Percentiles rank a stretch among this genome's conserved stretches.
These are phyloP conservation scores for Eutypa lata DNA, from an alignment of 2,329 filamentous ascomycete species.

Conservation along the genomic window DNA sequence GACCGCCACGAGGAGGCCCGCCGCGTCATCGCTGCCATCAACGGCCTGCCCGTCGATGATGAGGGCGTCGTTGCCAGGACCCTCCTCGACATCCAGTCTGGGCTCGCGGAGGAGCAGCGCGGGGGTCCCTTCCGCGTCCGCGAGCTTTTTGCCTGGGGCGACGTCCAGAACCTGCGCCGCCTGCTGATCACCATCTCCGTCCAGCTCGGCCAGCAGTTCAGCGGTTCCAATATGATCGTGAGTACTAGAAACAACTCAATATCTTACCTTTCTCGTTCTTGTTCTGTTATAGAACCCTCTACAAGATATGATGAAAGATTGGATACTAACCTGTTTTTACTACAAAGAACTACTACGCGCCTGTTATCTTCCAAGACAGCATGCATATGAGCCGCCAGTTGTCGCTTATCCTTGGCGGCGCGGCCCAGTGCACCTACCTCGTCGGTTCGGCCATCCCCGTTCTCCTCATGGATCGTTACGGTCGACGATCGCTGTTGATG, in stretches of 20 bases:
- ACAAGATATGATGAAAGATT: too few relatives aligned
- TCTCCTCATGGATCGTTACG: conserved; percentile 38
- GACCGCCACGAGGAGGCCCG: conserved; percentile 28
- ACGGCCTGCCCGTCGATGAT: conserved; percentile 14
- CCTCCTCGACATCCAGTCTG: conserved; percentile 13
- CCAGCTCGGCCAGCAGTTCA: conserved; percentile 26
- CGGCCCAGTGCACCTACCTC: conserved; percentile 35
- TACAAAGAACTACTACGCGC: conserved; percentile 35
- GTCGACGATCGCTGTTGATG: conserved; percentile 38
- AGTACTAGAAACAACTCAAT: too few relatives aligned
- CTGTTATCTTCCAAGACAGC: conserved; percentile 34
- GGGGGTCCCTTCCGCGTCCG: conserved; percentile 18
- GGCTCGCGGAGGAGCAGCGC: conserved; percentile 13
- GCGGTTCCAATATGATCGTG: conserved; percentile 22
- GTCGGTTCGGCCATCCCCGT: conserved; percentile 38
- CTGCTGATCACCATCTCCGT: conserved; percentile 23
- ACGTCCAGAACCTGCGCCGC: conserved; percentile 22
- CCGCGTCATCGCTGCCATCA: conserved; percentile 13
- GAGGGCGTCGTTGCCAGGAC: conserved; percentile 10
- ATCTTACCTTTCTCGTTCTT: too few relatives aligned
- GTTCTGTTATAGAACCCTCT: too few relatives aligned
- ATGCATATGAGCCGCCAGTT: conserved; percentile 42
- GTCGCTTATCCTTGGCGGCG: conserved; percentile 50
- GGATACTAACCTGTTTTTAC: too few relatives aligned
- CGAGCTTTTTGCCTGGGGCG: conserved; percentile 19